Conservation (phyloP, 2,329 filamentous ascomycete genomes). For the Corynespora cassiicola region DNA sequence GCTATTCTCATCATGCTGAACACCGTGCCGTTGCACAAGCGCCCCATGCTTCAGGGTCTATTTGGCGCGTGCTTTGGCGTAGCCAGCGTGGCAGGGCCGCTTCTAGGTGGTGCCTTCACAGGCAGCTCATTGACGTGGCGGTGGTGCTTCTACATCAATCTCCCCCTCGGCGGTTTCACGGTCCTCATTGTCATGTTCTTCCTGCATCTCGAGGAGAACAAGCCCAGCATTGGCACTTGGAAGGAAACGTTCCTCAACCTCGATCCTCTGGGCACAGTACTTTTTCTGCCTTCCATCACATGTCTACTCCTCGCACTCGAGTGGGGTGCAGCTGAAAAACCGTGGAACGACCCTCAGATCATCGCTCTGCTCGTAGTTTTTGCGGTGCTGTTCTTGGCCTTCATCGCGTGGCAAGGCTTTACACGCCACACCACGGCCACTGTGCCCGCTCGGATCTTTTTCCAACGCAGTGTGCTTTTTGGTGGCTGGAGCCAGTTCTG, state of each 20-base stretch:
- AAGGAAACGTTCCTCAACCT: slow-evolving; percentile 46
- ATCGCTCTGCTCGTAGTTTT: slow-evolving; percentile 52
- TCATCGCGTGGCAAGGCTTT: slow-evolving; percentile 45
- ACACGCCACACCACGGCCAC: slow-evolving; percentile 50
- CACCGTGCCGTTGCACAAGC: slow-evolving; percentile 47
- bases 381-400: slow-evolving; percentile 45
- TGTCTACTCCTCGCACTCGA: slow-evolving; percentile 55
- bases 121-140: slow-evolving; percentile 50
- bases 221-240: slow-evolving; percentile 30
- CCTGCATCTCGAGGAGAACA: slow-evolving; percentile 39
- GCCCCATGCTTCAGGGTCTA: slow-evolving; percentile 49
- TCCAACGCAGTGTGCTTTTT: slow-evolving; percentile 51
- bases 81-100: slow-evolving; percentile 50
- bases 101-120: slow-evolving; percentile 53
- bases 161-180: slow-evolving; percentile 58
- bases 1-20: slow-evolving; percentile 42
- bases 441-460: slow-evolving; percentile 49
- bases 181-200: slow-evolving; percentile 39
- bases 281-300: slow-evolving; percentile 52
- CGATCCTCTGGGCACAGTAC: slow-evolving; percentile 49
- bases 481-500: slow-evolving; percentile 49
- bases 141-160: slow-evolving; percentile 58
- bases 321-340: slow-evolving; percentile 55
- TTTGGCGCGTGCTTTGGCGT: slow-evolving; percentile 49
- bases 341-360: slow-evolving; percentile 49